phyloP scores from a whole-genome alignment of 2,329 filamentous ascomycete genomes.

The Curvularia sp. region DNA sequence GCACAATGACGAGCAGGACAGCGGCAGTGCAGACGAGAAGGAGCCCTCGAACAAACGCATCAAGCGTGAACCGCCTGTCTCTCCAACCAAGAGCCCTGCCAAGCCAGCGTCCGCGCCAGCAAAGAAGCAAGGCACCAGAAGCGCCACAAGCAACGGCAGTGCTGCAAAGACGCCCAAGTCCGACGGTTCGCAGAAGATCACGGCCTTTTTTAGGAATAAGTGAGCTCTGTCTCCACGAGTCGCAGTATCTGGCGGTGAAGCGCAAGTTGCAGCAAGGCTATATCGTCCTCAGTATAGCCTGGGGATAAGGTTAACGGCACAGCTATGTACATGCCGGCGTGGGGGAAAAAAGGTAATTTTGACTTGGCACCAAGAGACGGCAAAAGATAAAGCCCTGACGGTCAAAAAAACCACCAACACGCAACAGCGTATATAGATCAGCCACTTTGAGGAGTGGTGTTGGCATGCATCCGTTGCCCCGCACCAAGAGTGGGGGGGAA shows the following conservation, averaged over 20 bases:
- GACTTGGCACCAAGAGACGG: neutral
- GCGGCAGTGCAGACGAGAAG: conserved; percentile 40
- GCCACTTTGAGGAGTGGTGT: conserved; percentile 3
- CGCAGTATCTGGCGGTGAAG: conserved; percentile 21
- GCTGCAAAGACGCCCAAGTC: conserved; percentile 55
- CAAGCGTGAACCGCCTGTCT: conserved; percentile 25
- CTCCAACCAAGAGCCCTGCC: conserved; percentile 36
- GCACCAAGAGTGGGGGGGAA: conserved; percentile 22
- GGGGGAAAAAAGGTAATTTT: neutral
- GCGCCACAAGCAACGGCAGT: conserved; percentile 64
- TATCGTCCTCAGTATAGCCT: conserved; percentile 13
- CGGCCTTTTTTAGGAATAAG: conserved; percentile 63
- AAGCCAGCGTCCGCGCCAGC: conserved; percentile 32
- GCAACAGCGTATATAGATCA: conserved; percentile 8
- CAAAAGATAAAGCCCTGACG: neutral
- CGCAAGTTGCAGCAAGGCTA: conserved; percentile 25
- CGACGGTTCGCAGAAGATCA: conserved; percentile 64
- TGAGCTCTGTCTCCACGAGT: conserved; percentile 32
- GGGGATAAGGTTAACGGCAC: neutral
- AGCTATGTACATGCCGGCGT: neutral
- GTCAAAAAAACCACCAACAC: neutral
- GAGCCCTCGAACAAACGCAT: conserved; percentile 52
- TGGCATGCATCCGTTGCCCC: conserved; percentile 10
- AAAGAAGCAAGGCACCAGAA: conserved; percentile 58
- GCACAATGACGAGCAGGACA: conserved; percentile 48